Base-by-base conservation (phyloP, 805 yeast species). In the Nakazawaea peltata region DNA sequence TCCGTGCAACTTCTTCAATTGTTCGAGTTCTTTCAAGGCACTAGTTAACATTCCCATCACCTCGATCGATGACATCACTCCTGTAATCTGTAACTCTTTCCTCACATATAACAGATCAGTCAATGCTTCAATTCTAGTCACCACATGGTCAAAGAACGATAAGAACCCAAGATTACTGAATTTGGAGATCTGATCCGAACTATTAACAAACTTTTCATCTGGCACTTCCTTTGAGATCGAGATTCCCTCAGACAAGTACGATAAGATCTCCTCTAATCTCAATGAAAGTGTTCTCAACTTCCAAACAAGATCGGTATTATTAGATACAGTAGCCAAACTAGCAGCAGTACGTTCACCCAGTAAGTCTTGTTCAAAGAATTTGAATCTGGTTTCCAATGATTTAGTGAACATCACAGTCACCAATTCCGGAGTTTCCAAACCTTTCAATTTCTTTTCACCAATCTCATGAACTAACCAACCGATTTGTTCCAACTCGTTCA, bases 381-480 rank as follows among this genome's bases (percentile, higher is more conserved):
- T 73, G 56, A 69, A 69, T 45, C 97, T 69, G 3, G 79, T 61
- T 3, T 67, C 67, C 37, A 88, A 60, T 19, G 66, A 63, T 37
- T 65, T 63, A 2, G 97, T 94, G 60, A 80, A 88, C 0, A 77
- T 74, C 31, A 86, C 65, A 17, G 94, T 83, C 12, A 92, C 79
- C 26, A 70, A 69, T 55, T 92, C 98, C 2, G 95, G 95, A 24
- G 87, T 79, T 68, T 92, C 98, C 13, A 92, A 68, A 14, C 98
- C 98, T 55, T 92, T 92, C 50, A 92, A 67, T 54, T 88, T 87
- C 51, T 74, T 78, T 50, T 87, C 95, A 17, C 98, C 98, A 34
- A 84, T 59, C 30, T 74, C 77, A 42, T 70, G 71, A 40, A 76
- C 69, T 11, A 60, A 67, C 68, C 80, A 81, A 0, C 94, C 95